A percentile compares a stretch with the other conserved stretches of the same genome.
phyloP scores from a whole-genome alignment of 2,329 filamentous ascomycete genomes.

The Grosmannia huntii region DNA sequence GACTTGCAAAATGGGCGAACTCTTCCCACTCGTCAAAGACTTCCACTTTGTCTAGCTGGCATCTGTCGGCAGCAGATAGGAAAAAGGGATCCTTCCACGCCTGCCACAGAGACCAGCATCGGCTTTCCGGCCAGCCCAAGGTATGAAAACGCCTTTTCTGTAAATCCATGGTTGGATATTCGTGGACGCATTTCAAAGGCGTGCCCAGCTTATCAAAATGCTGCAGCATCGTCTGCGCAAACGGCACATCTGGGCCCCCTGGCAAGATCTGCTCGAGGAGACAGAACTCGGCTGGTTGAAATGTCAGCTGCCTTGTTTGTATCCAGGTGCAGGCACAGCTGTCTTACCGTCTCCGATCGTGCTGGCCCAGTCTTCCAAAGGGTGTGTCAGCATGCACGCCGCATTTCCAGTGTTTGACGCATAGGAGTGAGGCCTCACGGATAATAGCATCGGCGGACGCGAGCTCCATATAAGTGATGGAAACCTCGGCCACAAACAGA shows the following conservation, averaged over 20 bases:
- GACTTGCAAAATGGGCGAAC: constrained; percentile 69
- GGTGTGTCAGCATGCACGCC: neutral
- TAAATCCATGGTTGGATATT: constrained; percentile 52
- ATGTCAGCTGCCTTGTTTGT: neutral
- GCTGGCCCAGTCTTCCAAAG: constrained; percentile 49
- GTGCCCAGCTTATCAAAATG: constrained; percentile 75
- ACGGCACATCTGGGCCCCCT: constrained; percentile 64
- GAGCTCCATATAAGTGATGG: constrained; percentile 79
- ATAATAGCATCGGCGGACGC: constrained; percentile 62
- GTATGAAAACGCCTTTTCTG: constrained; percentile 56
- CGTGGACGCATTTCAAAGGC: constrained; percentile 59
- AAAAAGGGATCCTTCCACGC: constrained; percentile 63
- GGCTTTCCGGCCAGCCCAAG: constrained; percentile 54
- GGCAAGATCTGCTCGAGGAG: constrained; percentile 79
- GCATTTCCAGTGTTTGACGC: neutral
- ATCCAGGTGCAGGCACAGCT: neutral
- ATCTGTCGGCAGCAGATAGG: constrained; percentile 45
- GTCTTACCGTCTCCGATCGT: constrained; percentile 51
- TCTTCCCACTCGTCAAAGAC: constrained; percentile 96
- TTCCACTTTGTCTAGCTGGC: constrained; percentile 55
- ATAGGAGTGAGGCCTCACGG: constrained; percentile 3
- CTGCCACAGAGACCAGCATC: constrained; percentile 64
- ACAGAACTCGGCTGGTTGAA: constrained; percentile 46
- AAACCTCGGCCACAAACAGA: constrained; percentile 80
- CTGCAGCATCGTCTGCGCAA: constrained; percentile 72